These are phyloP conservation scores for Mucor circinelloides DNA, from an alignment of 371 early-diverging fungal species.

Conservation along the genomic window DNA sequence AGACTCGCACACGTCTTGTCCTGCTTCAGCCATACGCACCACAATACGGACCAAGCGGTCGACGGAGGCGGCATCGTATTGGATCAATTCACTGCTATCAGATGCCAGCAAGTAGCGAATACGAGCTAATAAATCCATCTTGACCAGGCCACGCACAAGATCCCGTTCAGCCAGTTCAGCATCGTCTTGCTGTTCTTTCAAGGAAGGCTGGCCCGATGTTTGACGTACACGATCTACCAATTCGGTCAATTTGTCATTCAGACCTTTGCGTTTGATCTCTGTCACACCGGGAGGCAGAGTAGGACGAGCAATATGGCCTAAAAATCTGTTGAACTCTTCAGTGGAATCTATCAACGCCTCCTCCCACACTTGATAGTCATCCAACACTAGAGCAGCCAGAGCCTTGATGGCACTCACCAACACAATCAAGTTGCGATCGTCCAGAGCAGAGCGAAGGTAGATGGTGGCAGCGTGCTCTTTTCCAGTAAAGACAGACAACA, in stretches of 20 bases:
- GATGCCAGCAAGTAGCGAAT: constrained; percentile 52
- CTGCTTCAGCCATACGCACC: constrained; percentile 48
- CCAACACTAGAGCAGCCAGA: constrained; percentile 44
- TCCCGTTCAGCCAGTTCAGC: constrained; percentile 56
- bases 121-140: constrained; percentile 61
- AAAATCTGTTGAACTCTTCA: constrained; percentile 25
- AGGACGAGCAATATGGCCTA: constrained; percentile 31
- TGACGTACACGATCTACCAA: constrained; percentile 29
- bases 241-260: constrained; percentile 23
- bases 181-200: constrained; percentile 31
- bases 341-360: background rate
- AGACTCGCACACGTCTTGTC: constrained; percentile 44
- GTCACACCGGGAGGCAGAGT: background rate
- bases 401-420: constrained; percentile 57
- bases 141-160: constrained; percentile 53
- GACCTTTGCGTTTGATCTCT: constrained; percentile 5
- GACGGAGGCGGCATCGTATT: constrained; percentile 43
- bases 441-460: constrained; percentile 67
- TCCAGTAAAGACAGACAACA: constrained; percentile 40
- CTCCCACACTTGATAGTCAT: constrained; percentile 22
- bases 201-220: constrained; percentile 21
- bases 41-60: constrained; percentile 48
- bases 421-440: constrained; percentile 66
- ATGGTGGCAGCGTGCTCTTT: constrained; percentile 43
- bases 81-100: constrained; percentile 33